phyloP scores from a whole-genome alignment of 345 rosid genomes.

The Boechera divaricarpa region DNA sequence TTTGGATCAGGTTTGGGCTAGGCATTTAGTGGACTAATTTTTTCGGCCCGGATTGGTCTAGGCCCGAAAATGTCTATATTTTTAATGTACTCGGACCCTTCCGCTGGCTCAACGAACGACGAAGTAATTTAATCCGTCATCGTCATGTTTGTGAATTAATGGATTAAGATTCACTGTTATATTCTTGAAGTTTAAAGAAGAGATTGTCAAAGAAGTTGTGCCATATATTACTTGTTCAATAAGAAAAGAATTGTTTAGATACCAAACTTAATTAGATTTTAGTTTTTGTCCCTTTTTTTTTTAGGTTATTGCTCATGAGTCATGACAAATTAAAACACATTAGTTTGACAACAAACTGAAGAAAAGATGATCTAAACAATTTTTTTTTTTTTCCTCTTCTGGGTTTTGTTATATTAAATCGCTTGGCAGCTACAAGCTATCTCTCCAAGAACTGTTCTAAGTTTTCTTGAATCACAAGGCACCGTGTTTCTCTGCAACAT shows the following conservation, averaged over 20 bases:
- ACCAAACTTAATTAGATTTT: not conserved
- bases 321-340: not conserved
- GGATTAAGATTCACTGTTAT: not conserved
- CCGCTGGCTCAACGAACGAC: not conserved
- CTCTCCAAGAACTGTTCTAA: slow-evolving; percentile 37
- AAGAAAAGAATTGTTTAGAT: slow-evolving; percentile 7
- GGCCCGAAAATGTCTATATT: not conserved
- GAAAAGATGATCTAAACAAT: not conserved
- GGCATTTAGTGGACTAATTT: not conserved
- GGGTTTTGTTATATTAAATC: slow-evolving; percentile 5
- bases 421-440: slow-evolving; percentile 38
- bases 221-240: not conserved
- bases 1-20: slow-evolving; percentile 4
- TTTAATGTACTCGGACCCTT: too few relatives aligned
- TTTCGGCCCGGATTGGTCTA: not conserved
- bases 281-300: not conserved
- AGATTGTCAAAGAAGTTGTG: not conserved
- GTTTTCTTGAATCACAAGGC: slow-evolving; percentile 33
- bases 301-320: not conserved
- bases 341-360: not conserved
- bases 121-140: not conserved
- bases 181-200: not conserved
- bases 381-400: not conserved
- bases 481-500: slow-evolving; percentile 42
- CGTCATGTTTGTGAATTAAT: not conserved